Base-by-base conservation (phyloP, 2,329 filamentous ascomycete genomes). In the Xylariaceae sp. region DNA sequence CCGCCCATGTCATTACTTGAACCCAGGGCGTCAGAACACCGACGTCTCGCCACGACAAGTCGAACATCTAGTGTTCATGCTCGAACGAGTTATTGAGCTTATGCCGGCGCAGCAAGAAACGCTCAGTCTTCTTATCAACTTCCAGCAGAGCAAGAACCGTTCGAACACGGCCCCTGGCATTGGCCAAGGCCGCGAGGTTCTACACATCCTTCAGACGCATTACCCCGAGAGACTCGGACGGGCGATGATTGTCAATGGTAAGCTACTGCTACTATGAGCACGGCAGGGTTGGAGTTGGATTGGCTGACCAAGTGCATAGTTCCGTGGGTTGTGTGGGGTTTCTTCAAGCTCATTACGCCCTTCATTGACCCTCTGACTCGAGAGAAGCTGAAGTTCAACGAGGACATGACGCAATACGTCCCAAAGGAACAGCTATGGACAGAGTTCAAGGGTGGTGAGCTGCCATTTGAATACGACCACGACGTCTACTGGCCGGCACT, bases 331-430 rank as follows among this genome's bases (percentile, higher is more conserved):
- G 90, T 98, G 59, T 88, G 85, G 74, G 90, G 90, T 48, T 99
- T 99, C 82, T 96, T 98, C 82, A 97, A 96, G 76, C 79, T 97
- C 67, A 93, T 99, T 75, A 92, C 87, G 3, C 92, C 93, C 40
- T 97, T 99, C 76, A 96, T 99, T 76, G 95, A 99, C 74, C 95
- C 95, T 7, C 79, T 93, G 67, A 99, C 95, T 9, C 87, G 90
- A 56, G 87, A 95, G 70, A 99, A 99, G 81, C 87, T 99, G 78
- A 96, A 95, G 78, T 97, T 96, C 82, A 97, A 98, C 79, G 92
- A 96, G 73, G 89, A 96, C 70, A 87, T 96, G 79, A 82, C 82
- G 65, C 80, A 89, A 64, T 91, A 92, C 72, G 89, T 99, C 19
- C 92, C 92, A 4, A 75, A 86, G 7, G 81, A 88, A 67, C 93